These are phyloP conservation scores for Fusarium piperis DNA, from an alignment of 2,329 filamentous ascomycete genomes.

Conservation along the genomic window DNA sequence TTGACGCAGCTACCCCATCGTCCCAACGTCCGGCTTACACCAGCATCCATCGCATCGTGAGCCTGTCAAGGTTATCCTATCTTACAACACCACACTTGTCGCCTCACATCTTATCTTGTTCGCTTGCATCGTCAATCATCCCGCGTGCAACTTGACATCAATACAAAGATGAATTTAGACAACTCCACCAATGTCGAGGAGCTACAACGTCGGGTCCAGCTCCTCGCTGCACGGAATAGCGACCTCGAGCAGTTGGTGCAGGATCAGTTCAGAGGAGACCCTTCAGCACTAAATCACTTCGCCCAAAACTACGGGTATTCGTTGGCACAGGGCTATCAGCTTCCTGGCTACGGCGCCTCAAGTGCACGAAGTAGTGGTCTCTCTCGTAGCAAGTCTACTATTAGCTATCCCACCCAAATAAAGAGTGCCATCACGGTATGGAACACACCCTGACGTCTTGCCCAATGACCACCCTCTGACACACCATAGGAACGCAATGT, in stretches of 20 bases:
- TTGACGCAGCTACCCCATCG: constrained; percentile 12
- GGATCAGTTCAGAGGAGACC: constrained; percentile 28
- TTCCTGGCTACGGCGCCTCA: constrained; percentile 30
- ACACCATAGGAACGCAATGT: constrained; percentile 26
- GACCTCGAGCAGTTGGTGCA: constrained; percentile 39
- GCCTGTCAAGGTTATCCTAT: constrained; percentile 19
- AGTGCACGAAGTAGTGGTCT: constrained; percentile 36
- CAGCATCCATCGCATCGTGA: constrained; percentile 4
- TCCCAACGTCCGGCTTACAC: constrained; percentile 29
- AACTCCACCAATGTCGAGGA: constrained; percentile 35
- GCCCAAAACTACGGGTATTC: constrained; percentile 21
- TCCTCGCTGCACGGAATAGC: constrained; percentile 30
- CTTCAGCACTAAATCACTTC: constrained; percentile 29
- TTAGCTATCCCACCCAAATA: constrained; percentile 40
- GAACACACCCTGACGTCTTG: constrained; percentile 18
- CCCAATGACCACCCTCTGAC: constrained; percentile 22
- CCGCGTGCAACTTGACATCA: constrained; percentile 11
- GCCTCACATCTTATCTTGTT: neutral
- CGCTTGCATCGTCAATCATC: neutral
- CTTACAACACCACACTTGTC: constrained; percentile 6
- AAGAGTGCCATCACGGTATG: constrained; percentile 33
- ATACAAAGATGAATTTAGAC: constrained; percentile 40
- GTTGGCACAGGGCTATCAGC: constrained; percentile 27
- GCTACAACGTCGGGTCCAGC: constrained; percentile 42
- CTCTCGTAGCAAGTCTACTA: constrained; percentile 43